Conservation (phyloP, 2,329 filamentous ascomycete species). For the Arachnopeziza araneosa region DNA sequence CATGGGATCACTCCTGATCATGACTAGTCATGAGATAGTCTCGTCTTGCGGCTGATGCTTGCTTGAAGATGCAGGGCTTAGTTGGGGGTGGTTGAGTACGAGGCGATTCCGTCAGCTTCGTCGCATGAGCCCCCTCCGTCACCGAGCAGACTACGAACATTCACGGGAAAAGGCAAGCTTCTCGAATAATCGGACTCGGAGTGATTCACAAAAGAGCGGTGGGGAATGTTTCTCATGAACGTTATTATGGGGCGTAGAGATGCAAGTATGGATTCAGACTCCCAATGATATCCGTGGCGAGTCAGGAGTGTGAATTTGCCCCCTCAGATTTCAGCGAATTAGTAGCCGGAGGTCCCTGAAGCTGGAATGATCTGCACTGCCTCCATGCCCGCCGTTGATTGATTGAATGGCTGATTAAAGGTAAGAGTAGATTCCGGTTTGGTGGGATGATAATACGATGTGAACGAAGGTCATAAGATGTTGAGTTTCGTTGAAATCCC, state of each 20-base stretch:
- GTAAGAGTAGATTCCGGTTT: neutral
- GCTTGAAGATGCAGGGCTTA: neutral
- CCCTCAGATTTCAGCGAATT: constrained; percentile 18
- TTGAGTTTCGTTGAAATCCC: neutral
- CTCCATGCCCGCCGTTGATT: neutral
- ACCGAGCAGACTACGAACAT: neutral
- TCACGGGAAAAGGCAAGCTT: constrained; percentile 2
- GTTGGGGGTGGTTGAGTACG: neutral
- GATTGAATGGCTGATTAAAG: neutral
- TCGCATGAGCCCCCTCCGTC: neutral
- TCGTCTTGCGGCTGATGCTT: neutral
- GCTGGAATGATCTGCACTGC: constrained; percentile 18
- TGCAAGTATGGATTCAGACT: neutral
- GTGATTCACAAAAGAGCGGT: constrained; percentile 20
- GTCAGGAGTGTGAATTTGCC: neutral
- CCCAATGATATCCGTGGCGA: constrained; percentile 1
- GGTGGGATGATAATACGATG: neutral
- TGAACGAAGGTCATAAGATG: neutral
- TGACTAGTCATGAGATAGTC: neutral
- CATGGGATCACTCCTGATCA: neutral
- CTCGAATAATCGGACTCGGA: neutral
- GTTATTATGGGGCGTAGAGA: neutral
- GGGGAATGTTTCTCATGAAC: constrained; percentile 1
- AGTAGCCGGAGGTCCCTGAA: constrained; percentile 18
- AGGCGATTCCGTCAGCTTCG: neutral